phyloP scores from a whole-genome alignment of 169 alveolate species.

The Sarcocystis neurona region DNA sequence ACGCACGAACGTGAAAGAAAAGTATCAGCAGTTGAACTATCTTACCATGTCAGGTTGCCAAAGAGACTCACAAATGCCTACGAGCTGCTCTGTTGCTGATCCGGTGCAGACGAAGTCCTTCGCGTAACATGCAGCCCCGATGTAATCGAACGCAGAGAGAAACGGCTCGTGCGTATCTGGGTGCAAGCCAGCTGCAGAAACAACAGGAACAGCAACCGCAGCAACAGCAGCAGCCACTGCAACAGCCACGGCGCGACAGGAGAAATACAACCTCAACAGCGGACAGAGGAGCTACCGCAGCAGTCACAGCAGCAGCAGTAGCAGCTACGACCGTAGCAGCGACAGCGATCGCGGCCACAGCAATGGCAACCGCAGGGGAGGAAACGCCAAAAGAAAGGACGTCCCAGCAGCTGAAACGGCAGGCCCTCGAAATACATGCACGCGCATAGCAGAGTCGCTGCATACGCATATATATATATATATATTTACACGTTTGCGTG shows the following conservation, averaged over 20 bases:
- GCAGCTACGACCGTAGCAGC: too few species aligned
- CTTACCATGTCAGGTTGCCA: constrained; percentile 90
- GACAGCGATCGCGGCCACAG: too few species aligned
- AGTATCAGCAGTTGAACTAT: neutral
- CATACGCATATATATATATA: neutral
- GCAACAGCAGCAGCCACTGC: too few species aligned
- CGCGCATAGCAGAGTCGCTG: too few species aligned
- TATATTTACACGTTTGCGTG: neutral
- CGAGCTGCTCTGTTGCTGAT: constrained; percentile 93
- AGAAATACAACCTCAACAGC: too few species aligned
- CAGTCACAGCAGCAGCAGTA: too few species aligned
- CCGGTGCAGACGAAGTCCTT: constrained; percentile 92
- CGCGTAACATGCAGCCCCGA: constrained; percentile 69
- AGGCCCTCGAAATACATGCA: neutral
- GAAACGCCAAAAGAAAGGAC: neutral
- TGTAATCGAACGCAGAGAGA: constrained; percentile 68
- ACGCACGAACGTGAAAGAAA: neutral
- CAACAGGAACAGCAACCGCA: too few species aligned
- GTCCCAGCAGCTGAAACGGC: neutral
- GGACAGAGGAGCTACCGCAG: too few species aligned
- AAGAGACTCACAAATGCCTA: constrained; percentile 95
- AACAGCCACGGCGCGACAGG: too few species aligned
- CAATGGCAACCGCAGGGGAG: too few species aligned
- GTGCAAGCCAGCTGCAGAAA: constrained; percentile 45
- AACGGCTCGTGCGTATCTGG: constrained; percentile 46